Percentiles rank a stretch among this genome's conserved stretches.
Conservation (phyloP, 768 basidiomycete species). For the Naganishia vaughanmartiniae region DNA sequence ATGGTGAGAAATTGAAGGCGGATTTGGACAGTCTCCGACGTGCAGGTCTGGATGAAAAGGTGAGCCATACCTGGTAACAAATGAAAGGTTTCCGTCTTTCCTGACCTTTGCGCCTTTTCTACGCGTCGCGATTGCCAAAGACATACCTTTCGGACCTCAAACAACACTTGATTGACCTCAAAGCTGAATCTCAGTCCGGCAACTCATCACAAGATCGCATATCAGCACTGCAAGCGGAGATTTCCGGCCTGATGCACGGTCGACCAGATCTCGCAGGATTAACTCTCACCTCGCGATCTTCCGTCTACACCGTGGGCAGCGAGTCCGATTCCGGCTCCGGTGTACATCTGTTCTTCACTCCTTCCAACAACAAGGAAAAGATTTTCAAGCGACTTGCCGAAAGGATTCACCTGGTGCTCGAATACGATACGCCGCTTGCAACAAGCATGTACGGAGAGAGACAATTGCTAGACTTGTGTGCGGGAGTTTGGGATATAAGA, state of each 20-base stretch:
- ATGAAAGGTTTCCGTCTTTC: no score
- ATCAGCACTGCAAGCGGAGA: slow-evolving; percentile 35
- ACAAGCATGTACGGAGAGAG: slow-evolving; percentile 24
- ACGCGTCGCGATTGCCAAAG: slow-evolving; percentile 9
- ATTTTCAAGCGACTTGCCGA: slow-evolving; percentile 23
- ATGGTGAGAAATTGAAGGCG: slow-evolving; percentile 34
- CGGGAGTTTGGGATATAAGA: slow-evolving; percentile 46
- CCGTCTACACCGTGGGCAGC: background rate
- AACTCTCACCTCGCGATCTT: slow-evolving; percentile 25
- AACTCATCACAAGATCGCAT: slow-evolving; percentile 29
- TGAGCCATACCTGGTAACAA: slow-evolving; percentile 21
- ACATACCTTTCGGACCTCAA: slow-evolving; percentile 46
- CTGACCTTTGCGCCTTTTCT: no score
- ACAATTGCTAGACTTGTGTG: slow-evolving; percentile 42
- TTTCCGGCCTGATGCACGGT: slow-evolving; percentile 28
- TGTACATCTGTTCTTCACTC: slow-evolving; percentile 26
- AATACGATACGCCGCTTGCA: slow-evolving; percentile 12
- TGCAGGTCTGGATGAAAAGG: slow-evolving; percentile 41
- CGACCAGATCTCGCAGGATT: slow-evolving; percentile 34
- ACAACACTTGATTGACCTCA: slow-evolving; percentile 36
- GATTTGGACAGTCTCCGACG: slow-evolving; percentile 41
- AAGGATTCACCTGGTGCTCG: slow-evolving; percentile 9
- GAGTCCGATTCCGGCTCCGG: background rate
- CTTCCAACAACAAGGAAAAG: slow-evolving; percentile 23
- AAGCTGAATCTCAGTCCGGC: slow-evolving; percentile 9